Conservation (phyloP, 2,329 filamentous ascomycete genomes). For the Aureobasidium vineae region DNA sequence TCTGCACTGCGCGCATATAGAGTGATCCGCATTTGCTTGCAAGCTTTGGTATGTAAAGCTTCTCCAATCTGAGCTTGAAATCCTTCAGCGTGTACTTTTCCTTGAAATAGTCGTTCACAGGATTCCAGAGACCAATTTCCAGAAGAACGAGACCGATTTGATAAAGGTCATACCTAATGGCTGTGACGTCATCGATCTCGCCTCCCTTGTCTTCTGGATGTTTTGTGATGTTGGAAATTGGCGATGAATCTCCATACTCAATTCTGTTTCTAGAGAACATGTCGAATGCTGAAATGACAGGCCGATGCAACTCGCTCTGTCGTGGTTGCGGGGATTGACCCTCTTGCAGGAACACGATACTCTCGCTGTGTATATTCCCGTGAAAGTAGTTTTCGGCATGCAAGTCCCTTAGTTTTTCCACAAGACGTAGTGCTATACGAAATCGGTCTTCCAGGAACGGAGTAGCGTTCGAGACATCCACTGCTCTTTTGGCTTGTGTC, state of each 20-base stretch:
- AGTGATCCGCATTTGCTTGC: conserved; percentile 68
- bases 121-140: conserved; percentile 73
- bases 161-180: conserved; percentile 61
- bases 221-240: conserved; percentile 29
- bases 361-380: conserved; percentile 65
- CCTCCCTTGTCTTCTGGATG: conserved; percentile 37
- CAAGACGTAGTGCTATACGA: conserved; percentile 68
- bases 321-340: conserved; percentile 45
- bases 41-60: conserved; percentile 62
- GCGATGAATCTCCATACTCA: conserved; percentile 56
- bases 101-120: conserved; percentile 59
- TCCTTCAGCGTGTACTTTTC: conserved; percentile 59
- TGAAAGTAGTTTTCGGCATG: conserved; percentile 68
- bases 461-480: conserved; percentile 45
- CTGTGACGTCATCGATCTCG: conserved; percentile 52
- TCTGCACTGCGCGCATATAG: conserved; percentile 72
- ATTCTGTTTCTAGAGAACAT: conserved; percentile 62
- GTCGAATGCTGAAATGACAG: conserved; percentile 71
- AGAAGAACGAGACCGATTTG: conserved; percentile 70
- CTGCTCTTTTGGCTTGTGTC: conserved; percentile 44
- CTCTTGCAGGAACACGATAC: conserved; percentile 63
- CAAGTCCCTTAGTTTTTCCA: conserved; percentile 70
- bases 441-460: conserved; percentile 74
- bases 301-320: conserved; percentile 60
- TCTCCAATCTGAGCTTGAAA: conserved; percentile 63